A percentile compares a stretch with the other conserved stretches of the same genome.
These are phyloP conservation scores for Plicaturopsis crispa DNA, from an alignment of 768 basidiomycete genomes.

Conservation along the genomic window DNA sequence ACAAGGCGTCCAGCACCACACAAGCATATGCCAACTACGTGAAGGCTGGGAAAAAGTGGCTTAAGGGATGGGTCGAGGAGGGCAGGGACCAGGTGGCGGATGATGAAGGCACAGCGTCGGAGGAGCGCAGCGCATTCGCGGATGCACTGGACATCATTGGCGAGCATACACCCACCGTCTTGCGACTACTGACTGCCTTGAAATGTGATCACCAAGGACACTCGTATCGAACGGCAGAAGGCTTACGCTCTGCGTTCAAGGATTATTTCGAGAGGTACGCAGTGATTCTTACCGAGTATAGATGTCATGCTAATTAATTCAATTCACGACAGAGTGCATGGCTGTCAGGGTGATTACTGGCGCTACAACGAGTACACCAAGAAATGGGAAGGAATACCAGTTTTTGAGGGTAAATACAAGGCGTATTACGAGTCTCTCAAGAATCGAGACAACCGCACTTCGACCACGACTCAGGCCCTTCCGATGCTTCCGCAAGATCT, in stretches of 20 bases:
- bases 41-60: conserved; percentile 10
- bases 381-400: conserved; percentile 14
- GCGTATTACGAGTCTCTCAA: conserved; percentile 12
- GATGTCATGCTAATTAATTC: background rate
- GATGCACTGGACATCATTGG: conserved; percentile 11
- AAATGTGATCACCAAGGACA: conserved; percentile 12
- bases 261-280: conserved; percentile 12
- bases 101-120: background rate
- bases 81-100: background rate
- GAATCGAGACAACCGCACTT: conserved; percentile 9
- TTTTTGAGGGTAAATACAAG: conserved; percentile 12
- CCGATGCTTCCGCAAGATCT: conserved; percentile 15
- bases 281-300: background rate
- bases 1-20: conserved; percentile 10
- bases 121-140: conserved; percentile 1
- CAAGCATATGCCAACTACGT: conserved; percentile 13
- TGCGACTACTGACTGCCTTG: conserved; percentile 12
- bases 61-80: conserved; percentile 4
- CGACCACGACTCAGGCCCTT: conserved; percentile 11
- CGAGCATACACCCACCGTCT: conserved; percentile 8
- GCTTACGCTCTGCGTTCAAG: conserved; percentile 11
- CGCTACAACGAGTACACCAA: conserved; percentile 7
- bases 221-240: conserved; percentile 12
- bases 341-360: conserved; percentile 14
- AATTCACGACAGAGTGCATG: conserved; percentile 7